These are phyloP conservation scores for Pestalotiopsis sp. DNA, from an alignment of 2,329 filamentous ascomycete genomes.

Conservation along the genomic window DNA sequence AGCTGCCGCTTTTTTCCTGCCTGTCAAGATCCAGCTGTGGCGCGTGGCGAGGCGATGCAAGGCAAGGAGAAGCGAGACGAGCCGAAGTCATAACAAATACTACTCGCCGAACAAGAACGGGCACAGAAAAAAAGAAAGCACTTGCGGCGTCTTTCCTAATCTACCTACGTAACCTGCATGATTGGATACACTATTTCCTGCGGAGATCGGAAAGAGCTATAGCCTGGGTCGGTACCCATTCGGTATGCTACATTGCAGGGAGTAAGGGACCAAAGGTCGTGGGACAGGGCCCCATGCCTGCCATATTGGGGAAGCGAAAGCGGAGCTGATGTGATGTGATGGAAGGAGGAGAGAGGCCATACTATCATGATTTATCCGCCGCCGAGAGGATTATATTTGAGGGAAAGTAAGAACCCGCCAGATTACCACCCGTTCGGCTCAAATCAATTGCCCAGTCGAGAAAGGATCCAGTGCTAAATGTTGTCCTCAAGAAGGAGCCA, in stretches of 20 bases:
- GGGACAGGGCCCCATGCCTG: background rate
- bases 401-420: background rate
- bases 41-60: background rate
- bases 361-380: background rate
- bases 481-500: background rate
- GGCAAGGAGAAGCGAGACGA: background rate
- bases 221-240: background rate
- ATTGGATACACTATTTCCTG: background rate
- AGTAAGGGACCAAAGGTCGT: background rate
- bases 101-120: background rate
- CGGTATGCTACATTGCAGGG: background rate
- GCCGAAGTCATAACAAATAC: background rate
- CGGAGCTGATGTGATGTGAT: slow-evolving; percentile 3
- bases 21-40: background rate
- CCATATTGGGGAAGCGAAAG: slow-evolving; percentile 1
- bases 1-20: background rate
- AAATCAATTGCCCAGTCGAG: slow-evolving; percentile 2
- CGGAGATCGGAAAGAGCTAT: background rate
- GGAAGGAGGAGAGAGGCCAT: slow-evolving; percentile 2
- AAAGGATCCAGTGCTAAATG: background rate
- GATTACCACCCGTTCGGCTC: background rate
- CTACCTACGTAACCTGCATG: background rate
- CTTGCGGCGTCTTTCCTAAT: background rate
- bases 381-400: background rate
- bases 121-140: background rate